Base-by-base conservation (phyloP, 1,284 basidiomycete genomes). In the Baeospora myosura region DNA sequence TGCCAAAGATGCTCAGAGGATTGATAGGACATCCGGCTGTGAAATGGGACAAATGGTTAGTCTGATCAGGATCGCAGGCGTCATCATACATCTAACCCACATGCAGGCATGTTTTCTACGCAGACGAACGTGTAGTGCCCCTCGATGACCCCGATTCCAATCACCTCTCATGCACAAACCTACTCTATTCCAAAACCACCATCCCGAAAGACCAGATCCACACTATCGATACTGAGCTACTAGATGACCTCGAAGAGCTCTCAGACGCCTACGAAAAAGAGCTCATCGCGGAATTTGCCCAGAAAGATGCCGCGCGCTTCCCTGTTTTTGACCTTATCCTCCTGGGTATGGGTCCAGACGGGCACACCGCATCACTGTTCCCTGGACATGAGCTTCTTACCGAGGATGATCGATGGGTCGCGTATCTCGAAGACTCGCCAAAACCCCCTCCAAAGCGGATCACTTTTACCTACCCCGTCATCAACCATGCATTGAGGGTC, bases 351-450 rank as follows among this genome's bases (percentile, higher is more conserved):
- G 93, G 93, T 16, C 84, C 88, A 4, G 95, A 98, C 59, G 95
- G 95, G 17, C 96, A 98, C 71, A 98, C 94, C 18, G 92, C 87
- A 52, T 93, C 88, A 10, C 81, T 98, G 49, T 98, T 98, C 77
- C 93, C 95, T 12, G 86, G 77, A 3, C 95, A 98, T 61, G 76
- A 76, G 42, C 76, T 98, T 31, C 75, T 98, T 26, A 56, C 68
- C 18, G 95, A 98, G 65, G 78, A 76, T 45, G 88, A 90, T 58
- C 76, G 90, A 42, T 98, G 95, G 95, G 88, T 98, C 11, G 94
- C 94, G 0, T 88, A 83, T 60, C 74, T 98, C 55, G 81, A 88
- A 39, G 91, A 98, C 65, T 87, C 85, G 41, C 95, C 95, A 29
- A 98, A 98, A 64, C 91, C 90, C 0, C 95, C 95, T n/a, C 71